Evolutionary conservation across 306 rosid genomes (phyloP).

Genomic region (Prunus padus): DNA sequence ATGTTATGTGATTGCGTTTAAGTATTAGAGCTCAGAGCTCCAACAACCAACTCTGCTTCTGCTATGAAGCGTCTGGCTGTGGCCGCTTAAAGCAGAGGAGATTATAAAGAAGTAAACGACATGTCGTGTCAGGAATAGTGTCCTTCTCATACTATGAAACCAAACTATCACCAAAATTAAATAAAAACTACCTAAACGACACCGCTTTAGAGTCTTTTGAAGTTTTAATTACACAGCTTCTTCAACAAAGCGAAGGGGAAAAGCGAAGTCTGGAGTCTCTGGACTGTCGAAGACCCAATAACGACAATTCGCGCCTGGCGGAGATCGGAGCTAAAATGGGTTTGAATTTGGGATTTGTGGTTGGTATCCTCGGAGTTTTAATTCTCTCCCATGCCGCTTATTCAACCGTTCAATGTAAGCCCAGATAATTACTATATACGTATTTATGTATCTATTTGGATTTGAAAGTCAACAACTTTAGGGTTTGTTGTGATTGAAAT

Average conservation of each 20-base stretch:
- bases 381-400: slow-evolving; percentile 71
- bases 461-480: not conserved
- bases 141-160: no score
- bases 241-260: not conserved
- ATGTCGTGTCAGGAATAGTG: not conserved
- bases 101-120: not conserved
- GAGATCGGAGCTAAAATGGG: slow-evolving; percentile 25
- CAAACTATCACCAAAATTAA: not conserved
- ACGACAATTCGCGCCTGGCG: slow-evolving; percentile 9
- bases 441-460: not conserved
- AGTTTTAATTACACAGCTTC: slow-evolving; percentile 29
- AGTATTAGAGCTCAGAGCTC: not conserved
- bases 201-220: not conserved
- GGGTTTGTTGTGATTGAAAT: not conserved
- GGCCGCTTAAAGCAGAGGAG: not conserved
- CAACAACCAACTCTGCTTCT: not conserved
- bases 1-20: not conserved
- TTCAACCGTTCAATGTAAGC: slow-evolving; percentile 68
- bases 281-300: not conserved
- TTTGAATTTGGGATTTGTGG: slow-evolving; percentile 37
- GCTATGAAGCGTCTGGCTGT: not conserved
- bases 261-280: not conserved
- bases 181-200: not conserved
- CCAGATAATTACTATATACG: not conserved
- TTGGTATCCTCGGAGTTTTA: slow-evolving; percentile 59